Percentiles rank a stretch among this genome's conserved stretches.
Evolutionary conservation across 73 alveolate genomes (phyloP).

Genomic region (Tetrahymena thermophila): DNA sequence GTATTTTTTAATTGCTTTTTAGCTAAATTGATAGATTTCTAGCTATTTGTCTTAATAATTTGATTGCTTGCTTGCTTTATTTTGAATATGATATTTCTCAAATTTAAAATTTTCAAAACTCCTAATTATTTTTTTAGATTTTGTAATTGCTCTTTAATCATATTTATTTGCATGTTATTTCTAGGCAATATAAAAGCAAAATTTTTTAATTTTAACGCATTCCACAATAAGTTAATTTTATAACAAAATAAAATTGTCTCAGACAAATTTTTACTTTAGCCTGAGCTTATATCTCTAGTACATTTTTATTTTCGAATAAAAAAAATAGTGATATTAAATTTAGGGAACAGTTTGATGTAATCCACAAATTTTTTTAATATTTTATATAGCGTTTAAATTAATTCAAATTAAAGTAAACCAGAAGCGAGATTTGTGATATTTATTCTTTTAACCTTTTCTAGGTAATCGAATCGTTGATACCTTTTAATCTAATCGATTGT

Average conservation of each 20-base stretch:
- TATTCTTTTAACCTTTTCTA: no score
- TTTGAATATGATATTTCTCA: not conserved
- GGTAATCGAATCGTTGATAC: not conserved
- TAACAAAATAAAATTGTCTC: not conserved
- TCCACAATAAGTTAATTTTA: not conserved
- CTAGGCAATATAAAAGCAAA: not conserved
- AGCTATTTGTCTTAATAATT: no score
- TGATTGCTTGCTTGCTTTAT: not conserved
- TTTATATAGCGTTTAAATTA: not conserved
- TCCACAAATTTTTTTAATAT: not conserved
- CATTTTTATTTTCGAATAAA: not conserved
- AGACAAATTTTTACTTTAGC: not conserved
- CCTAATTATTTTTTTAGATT: not conserved
- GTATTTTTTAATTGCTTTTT: no score
- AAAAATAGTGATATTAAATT: not conserved
- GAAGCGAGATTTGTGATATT: not conserved
- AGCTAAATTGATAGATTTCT: no score
- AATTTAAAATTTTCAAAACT: not conserved
- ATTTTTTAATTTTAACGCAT: not conserved
- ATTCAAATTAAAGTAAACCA: not conserved
- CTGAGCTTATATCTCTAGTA: not conserved
- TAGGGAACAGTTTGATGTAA: not conserved
- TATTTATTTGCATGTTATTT: not conserved
- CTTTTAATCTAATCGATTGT: not conserved
- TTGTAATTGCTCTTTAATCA: not conserved